Evolutionary conservation across 495 filamentous ascomycete species (phyloP), one percentile per base, ranked within the genome.

Genomic region (Evernia prunastri): DNA sequence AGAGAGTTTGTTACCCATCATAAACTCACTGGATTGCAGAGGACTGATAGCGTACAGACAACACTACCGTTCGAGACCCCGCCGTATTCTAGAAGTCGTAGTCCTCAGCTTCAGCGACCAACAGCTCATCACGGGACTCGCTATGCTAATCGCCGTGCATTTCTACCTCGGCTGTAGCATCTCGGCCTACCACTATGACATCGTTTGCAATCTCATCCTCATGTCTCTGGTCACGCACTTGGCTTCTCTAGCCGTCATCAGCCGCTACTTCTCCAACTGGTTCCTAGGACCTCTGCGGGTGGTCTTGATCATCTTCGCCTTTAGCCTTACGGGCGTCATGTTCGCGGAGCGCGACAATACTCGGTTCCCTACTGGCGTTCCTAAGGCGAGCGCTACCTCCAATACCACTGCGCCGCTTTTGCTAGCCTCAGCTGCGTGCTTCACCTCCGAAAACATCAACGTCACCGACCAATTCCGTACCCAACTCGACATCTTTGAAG

Each of bases 111-210:
- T 74, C 57, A 75, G 72, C 35, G 75, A 77, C 63, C 75, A 76
- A 60, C 73, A 77, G 59, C 58, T 77, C 36, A 74, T 77, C 65
- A 77, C 75, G 0, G 73, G 73, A 17, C 72, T 65, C 6, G 73
- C 75, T 6, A 76, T 74, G 37, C 70, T 73, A 40, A 58, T 77
- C 43, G 71, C 75, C 23, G 63, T 76, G 49, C 71, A 71, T 20
- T 77, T 72, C 49, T 66, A 60, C 62, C 58, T 43, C 40, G 75
- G 73, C 11, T 77, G 75, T 63, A 70, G 68, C 27, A 68, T 77
- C 59, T 74, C 72, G n/a, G 72, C 74, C 5, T 77, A 77, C 58
- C 75, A 77, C 64, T 77, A 77, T 66, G 70, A 76, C 29, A 68
- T 77, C 53, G 67, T 77, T 2, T 68, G 70, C 31, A 77, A 77